phyloP scores from a whole-genome alignment of 2,329 filamentous ascomycete genomes.

The Ceratocystis eucalypticola region DNA sequence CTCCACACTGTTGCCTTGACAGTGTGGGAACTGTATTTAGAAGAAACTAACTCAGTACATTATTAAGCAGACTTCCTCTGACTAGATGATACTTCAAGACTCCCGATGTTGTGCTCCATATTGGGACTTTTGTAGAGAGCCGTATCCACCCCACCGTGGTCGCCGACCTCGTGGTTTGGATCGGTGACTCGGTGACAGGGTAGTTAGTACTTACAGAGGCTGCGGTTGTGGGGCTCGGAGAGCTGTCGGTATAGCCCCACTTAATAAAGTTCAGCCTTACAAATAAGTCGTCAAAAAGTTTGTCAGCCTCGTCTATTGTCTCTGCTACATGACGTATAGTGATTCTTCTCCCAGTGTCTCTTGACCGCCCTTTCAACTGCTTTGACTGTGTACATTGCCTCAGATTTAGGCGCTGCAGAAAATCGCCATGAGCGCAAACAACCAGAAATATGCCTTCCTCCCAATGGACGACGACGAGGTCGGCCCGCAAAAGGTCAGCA shows the following conservation, averaged over 20 bases:
- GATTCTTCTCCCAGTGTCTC: background rate
- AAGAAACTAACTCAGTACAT: background rate
- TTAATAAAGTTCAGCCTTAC: constrained; percentile 5
- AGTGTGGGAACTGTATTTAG: background rate
- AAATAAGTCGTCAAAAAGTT: background rate
- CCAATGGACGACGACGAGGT: constrained; percentile 53
- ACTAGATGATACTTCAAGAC: no score
- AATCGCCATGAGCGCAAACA: constrained; percentile 33
- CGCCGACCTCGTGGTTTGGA: no score
- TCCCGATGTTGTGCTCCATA: background rate
- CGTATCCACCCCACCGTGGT: no score
- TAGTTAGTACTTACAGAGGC: background rate
- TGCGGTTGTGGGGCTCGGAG: background rate
- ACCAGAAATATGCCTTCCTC: constrained; percentile 49
- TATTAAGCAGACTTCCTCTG: no score
- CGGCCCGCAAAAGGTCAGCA: constrained; percentile 23
- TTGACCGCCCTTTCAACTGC: background rate
- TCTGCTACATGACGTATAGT: background rate
- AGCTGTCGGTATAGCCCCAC: background rate
- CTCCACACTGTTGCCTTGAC: background rate
- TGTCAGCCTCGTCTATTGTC: constrained; percentile 10
- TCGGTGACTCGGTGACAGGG: no score
- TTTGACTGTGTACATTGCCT: background rate
- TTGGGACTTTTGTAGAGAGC: background rate
- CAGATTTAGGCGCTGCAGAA: background rate